phyloP scores from a whole-genome alignment of 257 asterid species.

The Lavandula angustifolia region DNA sequence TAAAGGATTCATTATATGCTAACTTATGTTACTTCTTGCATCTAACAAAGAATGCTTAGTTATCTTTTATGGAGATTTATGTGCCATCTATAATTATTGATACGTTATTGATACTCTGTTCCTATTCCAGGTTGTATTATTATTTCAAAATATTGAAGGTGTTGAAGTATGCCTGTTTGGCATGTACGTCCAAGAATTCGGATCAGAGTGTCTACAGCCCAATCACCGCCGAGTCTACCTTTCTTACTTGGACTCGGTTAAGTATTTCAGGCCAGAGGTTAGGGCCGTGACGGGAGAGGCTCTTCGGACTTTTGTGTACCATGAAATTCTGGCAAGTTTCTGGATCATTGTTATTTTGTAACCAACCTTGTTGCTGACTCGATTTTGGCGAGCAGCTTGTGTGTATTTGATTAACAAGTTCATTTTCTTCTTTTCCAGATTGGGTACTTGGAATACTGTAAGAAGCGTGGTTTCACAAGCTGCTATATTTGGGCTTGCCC shows the following conservation, averaged over 20 bases:
- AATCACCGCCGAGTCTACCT: slow-evolving; percentile 97
- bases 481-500: slow-evolving; percentile 99
- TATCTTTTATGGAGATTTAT: neutral
- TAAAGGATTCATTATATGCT: slow-evolving; percentile 10
- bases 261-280: slow-evolving; percentile 98
- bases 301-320: slow-evolving; percentile 96
- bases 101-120: slow-evolving; percentile 19
- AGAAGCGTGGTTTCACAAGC: slow-evolving; percentile 89
- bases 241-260: slow-evolving; percentile 95
- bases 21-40: slow-evolving; percentile 14
- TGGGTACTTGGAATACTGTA: slow-evolving; percentile 96
- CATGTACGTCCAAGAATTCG: slow-evolving; percentile 99
- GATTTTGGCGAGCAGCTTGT: neutral
- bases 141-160: slow-evolving; percentile 96
- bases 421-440: slow-evolving; percentile 53
- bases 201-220: slow-evolving; percentile 92
- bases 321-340: slow-evolving; percentile 86
- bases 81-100: slow-evolving; percentile 8
- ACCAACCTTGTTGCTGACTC: slow-evolving; percentile 13
- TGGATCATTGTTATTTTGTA: slow-evolving; percentile 25
- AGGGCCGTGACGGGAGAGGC: slow-evolving; percentile 94
- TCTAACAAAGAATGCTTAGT: slow-evolving; percentile 14
- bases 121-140: slow-evolving; percentile 69
- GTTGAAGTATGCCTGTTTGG: slow-evolving; percentile 98
- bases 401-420: slow-evolving; percentile 19